Conservation (phyloP, 108 stramenopile genomes). For the Aurantiochytrium sp. region DNA sequence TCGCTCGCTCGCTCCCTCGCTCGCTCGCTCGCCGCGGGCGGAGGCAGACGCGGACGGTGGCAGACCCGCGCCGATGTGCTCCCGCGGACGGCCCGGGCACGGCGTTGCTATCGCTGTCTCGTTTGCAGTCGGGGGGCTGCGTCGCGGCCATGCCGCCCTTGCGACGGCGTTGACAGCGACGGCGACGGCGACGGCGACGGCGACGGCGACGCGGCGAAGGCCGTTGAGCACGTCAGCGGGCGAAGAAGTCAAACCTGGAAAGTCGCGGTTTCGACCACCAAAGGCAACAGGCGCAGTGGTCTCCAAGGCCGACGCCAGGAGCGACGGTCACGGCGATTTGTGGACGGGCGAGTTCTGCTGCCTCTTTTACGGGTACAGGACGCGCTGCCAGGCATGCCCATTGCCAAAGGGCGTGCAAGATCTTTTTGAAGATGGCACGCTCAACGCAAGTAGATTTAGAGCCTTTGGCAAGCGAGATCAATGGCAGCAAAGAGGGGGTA, state of each 20-base stretch:
- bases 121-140: no score
- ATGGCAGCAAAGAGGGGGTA: not conserved
- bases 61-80: no score
- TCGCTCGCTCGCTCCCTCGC: no score
- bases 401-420: not conserved
- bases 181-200: no score
- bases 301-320: not conserved
- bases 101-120: no score
- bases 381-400: not conserved
- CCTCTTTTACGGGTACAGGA: not conserved
- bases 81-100: no score
- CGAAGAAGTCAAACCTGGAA: not conserved
- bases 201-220: no score
- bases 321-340: not conserved
- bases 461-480: not conserved
- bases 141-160: no score
- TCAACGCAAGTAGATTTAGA: not conserved
- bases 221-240: no score
- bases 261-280: not conserved
- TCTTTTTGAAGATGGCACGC: not conserved
- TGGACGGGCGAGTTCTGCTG: conserved; percentile 13
- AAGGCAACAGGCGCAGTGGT: not conserved
- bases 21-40: no score
- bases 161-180: no score
- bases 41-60: no score